Conservation (phyloP, 208 protist genomes). For the Trypanosoma platydactyli region DNA sequence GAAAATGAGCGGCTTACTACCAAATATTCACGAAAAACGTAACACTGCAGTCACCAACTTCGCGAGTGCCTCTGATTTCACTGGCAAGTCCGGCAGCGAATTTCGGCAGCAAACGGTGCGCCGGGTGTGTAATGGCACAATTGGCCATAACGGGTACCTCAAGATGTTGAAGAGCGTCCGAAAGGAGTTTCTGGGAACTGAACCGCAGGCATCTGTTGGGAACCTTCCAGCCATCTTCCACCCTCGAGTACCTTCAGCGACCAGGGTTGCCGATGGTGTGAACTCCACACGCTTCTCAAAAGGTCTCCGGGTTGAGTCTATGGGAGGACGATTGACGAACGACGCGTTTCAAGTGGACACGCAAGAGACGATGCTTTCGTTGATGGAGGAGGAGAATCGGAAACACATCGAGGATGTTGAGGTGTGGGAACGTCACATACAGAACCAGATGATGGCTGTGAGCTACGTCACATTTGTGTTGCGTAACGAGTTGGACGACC, state of each 20-base stretch:
- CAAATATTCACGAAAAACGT: too few species aligned
- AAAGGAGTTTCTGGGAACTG: constrained; percentile 36
- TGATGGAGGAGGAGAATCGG: constrained; percentile 53
- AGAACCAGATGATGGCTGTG: constrained; percentile 77
- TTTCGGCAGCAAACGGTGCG: constrained; percentile 19
- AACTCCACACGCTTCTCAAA: constrained; percentile 12
- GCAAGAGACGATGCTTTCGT: constrained; percentile 26
- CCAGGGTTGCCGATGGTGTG: neutral
- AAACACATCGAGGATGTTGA: constrained; percentile 50
- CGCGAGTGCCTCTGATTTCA: neutral
- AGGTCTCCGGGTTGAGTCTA: constrained; percentile 9
- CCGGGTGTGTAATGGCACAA: constrained; percentile 33
- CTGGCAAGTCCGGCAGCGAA: neutral
- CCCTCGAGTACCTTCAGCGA: constrained; percentile 26
- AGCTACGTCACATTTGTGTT: constrained; percentile 77
- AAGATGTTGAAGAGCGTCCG: constrained; percentile 60
- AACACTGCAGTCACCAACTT: neutral
- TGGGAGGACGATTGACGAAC: constrained; percentile 2
- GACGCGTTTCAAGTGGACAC: constrained; percentile 21
- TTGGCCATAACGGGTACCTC: constrained; percentile 36
- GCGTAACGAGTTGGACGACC: constrained; percentile 62
- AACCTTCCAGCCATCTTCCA: constrained; percentile 50
- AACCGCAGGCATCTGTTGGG: constrained; percentile 12
- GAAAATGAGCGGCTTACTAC: too few species aligned
- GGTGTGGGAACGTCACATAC: constrained; percentile 56